These are phyloP conservation scores for Cyberlindnera sargentensis DNA, from an alignment of 805 yeast species.

Conservation along the genomic window DNA sequence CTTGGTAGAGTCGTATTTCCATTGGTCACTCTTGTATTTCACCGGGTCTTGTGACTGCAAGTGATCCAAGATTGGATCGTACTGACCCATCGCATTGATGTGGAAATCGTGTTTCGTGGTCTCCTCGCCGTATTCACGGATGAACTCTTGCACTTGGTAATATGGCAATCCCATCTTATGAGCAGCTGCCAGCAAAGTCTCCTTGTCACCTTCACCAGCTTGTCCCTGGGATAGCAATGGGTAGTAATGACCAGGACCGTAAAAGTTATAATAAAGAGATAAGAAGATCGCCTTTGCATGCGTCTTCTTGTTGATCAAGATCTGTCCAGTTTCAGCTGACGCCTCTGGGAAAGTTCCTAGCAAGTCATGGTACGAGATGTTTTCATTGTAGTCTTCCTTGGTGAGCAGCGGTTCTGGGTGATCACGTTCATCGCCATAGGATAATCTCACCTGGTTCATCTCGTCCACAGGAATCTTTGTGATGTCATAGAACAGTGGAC, in stretches of 20 bases:
- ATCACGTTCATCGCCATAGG: constrained; percentile 30
- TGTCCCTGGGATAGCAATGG: constrained; percentile 54
- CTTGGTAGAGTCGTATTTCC: constrained; percentile 10
- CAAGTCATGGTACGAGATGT: constrained; percentile 52
- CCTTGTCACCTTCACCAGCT: constrained; percentile 81
- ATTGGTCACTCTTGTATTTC: constrained; percentile 9
- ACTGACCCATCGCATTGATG: constrained; percentile 54
- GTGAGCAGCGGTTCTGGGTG: constrained; percentile 17
- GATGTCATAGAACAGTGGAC: constrained; percentile 50
- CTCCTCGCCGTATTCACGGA: constrained; percentile 43
- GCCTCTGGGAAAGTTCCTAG: constrained; percentile 64
- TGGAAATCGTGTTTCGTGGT: constrained; percentile 27
- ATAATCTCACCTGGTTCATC: constrained; percentile 20
- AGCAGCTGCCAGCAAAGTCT: constrained; percentile 68
- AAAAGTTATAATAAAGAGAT: constrained; percentile 57
- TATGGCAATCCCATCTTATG: constrained; percentile 38
- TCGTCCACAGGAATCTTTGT: constrained; percentile 38
- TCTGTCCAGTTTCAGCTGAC: constrained; percentile 65
- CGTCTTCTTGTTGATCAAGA: constrained; percentile 47
- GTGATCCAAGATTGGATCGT: constrained; percentile 40
- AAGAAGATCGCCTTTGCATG: constrained; percentile 54
- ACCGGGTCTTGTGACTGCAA: constrained; percentile 13
- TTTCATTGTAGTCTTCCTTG: constrained; percentile 25
- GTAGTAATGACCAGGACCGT: constrained; percentile 55
- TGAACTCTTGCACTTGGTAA: constrained; percentile 47